These are phyloP conservation scores for Backusella tuberculispora DNA, from an alignment of 192 early-diverging fungal genomes.

Conservation along the genomic window DNA sequence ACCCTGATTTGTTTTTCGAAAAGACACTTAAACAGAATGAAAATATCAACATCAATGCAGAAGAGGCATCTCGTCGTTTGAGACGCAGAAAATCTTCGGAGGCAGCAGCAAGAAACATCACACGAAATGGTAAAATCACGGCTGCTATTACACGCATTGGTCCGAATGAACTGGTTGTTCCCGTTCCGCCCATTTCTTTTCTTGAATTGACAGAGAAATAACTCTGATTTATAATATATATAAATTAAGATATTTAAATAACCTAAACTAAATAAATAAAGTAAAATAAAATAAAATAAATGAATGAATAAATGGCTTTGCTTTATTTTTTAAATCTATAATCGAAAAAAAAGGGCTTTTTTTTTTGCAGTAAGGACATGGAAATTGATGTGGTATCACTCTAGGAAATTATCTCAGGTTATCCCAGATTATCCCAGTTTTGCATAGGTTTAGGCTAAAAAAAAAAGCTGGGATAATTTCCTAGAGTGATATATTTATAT, in stretches of 20 bases:
- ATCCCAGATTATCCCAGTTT: too few relatives aligned
- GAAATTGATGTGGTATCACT: too few relatives aligned
- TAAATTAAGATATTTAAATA: neutral
- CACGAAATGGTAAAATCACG: conserved; percentile 29
- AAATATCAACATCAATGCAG: neutral
- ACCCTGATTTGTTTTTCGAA: conserved; percentile 43
- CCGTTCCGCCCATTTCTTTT: neutral
- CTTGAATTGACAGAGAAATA: conserved; percentile 2
- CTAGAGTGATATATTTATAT: too few relatives aligned
- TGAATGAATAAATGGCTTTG: neutral
- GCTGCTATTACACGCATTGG: conserved; percentile 36
- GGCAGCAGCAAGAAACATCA: conserved; percentile 33
- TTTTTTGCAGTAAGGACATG: too few relatives aligned
- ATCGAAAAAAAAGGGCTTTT: too few relatives aligned
- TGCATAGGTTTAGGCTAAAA: too few relatives aligned
- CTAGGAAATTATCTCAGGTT: too few relatives aligned
- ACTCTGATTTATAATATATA: neutral
- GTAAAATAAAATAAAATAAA: neutral
- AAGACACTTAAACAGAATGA: conserved; percentile 15
- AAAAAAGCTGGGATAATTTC: too few relatives aligned
- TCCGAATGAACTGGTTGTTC: conserved; percentile 16
- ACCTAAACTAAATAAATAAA: neutral
- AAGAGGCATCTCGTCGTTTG: conserved; percentile 16
- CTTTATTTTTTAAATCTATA: neutral
- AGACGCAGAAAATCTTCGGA: conserved; percentile 18